Conservation (phyloP, 345 rosid species). For the Capsella bursapastoris region DNA sequence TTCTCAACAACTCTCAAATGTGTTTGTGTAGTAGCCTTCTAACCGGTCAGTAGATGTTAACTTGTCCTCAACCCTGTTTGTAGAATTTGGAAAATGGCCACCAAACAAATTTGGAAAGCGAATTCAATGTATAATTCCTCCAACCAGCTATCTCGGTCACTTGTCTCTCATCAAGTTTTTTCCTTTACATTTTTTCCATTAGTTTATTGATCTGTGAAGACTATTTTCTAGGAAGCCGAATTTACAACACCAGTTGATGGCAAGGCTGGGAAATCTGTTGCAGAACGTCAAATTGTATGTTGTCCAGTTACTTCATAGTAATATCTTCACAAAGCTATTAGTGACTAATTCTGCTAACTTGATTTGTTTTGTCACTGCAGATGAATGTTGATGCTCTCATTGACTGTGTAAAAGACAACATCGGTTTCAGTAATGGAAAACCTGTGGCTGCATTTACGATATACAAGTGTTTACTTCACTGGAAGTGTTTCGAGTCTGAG, state of each 20-base stretch:
- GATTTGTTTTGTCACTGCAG: conserved; percentile 53
- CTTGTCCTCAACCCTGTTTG: conserved; percentile 33
- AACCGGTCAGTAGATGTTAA: conserved; percentile 13
- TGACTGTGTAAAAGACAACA: conserved; percentile 75
- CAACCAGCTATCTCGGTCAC: conserved; percentile 19
- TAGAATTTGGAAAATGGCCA: conserved; percentile 94
- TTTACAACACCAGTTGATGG: conserved; percentile 73
- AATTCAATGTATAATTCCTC: conserved; percentile 58
- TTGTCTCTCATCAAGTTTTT: neutral
- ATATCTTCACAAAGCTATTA: conserved; percentile 27
- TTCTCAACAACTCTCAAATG: conserved; percentile 29
- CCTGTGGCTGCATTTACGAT: conserved; percentile 96
- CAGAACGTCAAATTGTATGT: conserved; percentile 89
- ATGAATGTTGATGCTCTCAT: conserved; percentile 90
- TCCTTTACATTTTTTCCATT: conserved; percentile 9
- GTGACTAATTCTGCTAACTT: conserved; percentile 25
- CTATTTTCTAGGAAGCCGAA: conserved; percentile 65
- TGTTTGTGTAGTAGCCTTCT: conserved; percentile 9
- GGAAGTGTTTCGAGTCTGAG: conserved; percentile 99
- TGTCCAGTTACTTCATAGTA: conserved; percentile 2
- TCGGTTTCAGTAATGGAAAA: conserved; percentile 90
- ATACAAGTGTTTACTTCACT: conserved; percentile 90
- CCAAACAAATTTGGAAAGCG: conserved; percentile 59
- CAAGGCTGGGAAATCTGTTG: conserved; percentile 67
- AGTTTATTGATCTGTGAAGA: conserved; percentile 20